These are phyloP conservation scores for Hansfordia pulvinata DNA, from an alignment of 2,329 filamentous ascomycete species.

Conservation along the genomic window DNA sequence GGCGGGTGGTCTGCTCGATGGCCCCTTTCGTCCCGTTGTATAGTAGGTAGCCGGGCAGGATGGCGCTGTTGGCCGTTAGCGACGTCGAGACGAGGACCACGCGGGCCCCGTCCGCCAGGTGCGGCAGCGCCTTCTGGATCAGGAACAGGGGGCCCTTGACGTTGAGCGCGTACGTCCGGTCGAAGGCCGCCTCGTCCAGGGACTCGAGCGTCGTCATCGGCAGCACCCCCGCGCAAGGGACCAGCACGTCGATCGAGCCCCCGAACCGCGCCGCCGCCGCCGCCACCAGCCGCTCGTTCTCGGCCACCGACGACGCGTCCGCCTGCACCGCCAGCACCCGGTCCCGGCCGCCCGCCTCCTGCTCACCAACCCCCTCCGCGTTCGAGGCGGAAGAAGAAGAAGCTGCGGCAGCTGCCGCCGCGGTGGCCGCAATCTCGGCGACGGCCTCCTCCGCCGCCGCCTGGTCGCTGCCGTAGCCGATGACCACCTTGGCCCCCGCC, in stretches of 20 bases:
- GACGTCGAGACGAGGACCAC: constrained; percentile 38
- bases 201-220: constrained; percentile 32
- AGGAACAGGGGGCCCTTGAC: constrained; percentile 45
- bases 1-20: constrained; percentile 44
- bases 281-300: constrained; percentile 33
- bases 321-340: constrained; percentile 40
- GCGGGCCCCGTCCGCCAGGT: constrained; percentile 33
- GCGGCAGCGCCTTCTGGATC: constrained; percentile 32
- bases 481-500: constrained; percentile 40
- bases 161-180: constrained; percentile 33
- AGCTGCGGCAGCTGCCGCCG: too few species aligned
- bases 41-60: neutral
- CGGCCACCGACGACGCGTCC: constrained; percentile 31
- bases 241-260: constrained; percentile 43
- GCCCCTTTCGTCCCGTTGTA: neutral
- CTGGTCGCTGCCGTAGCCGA: constrained; percentile 40
- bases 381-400: too few species aligned
- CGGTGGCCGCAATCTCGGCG: constrained; percentile 30
- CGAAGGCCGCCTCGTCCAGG: constrained; percentile 36
- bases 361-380: too few species aligned
- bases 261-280: constrained; percentile 32
- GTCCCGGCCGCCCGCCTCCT: too few species aligned
- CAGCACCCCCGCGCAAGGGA: constrained; percentile 41
- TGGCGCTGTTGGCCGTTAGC: constrained; percentile 4
- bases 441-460: constrained; percentile 30